Base-by-base conservation (phyloP, 2,329 filamentous ascomycete genomes). In the Ascochyta viciae-villosae region DNA sequence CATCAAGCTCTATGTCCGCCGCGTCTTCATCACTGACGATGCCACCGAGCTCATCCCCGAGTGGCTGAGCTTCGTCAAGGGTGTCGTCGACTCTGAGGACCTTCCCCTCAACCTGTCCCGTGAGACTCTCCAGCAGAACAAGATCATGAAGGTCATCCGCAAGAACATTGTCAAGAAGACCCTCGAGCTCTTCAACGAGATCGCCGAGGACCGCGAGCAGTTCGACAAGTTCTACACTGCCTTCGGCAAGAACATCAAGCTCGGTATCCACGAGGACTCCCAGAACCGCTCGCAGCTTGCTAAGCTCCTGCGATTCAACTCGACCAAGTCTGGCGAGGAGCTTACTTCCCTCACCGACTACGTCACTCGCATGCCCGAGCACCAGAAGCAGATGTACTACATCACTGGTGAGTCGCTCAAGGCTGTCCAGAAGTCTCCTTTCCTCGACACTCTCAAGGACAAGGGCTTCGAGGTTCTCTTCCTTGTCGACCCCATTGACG, bases 141-240 rank as follows among this genome's bases (percentile, higher is more conserved):
- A 98, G 92, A 99, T 99, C 87, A 98, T 98, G 95, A 98, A 98
- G 90, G 95, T 98, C 81, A 98, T 98, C 88, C 96, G 96, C 89
- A 99, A 99, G 92, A 99, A 99, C 89, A 96, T 99, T 67, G 93
- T 99, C 87, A 99, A 98, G 93, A 99, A 99, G 91, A 91, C 92
- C 66, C 92, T 99, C 67, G 95, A 99, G 87, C 92, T 99, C 80
- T 99, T 99, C 90, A 87, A 88, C 75, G 95, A 99, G 86, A 99
- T 99, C 65, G 89, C 95, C 57, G 95, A 99, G 87, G 95, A 99
- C 83, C 96, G 96, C 83, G 95, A 99, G 88, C 91, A 97, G 82
- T 99, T 99, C 80, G 95, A 99, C 89, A 99, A 99, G 89, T 99
- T 99, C 89, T 99, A 99, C 89, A 85, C 84, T 76, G 95, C 95